These are phyloP conservation scores for Penicillium sp. DNA, from an alignment of 2,329 filamentous ascomycete genomes.

Conservation along the genomic window DNA sequence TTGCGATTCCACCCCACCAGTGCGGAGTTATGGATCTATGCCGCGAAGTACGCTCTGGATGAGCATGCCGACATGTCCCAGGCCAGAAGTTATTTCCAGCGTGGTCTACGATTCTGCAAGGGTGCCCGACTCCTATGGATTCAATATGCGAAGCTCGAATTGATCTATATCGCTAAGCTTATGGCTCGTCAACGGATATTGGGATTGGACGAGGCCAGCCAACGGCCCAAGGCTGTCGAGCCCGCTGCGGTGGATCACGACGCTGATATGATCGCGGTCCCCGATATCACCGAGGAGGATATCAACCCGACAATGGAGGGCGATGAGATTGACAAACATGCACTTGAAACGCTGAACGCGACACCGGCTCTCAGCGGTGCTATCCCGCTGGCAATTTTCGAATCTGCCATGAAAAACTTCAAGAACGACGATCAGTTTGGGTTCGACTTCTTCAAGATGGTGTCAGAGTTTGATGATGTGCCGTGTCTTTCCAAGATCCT, in stretches of 20 bases:
- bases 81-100: conserved; percentile 81
- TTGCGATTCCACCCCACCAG: conserved; percentile 84
- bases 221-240: conserved; percentile 41
- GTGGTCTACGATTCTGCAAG: conserved; percentile 86
- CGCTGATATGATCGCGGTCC: conserved; percentile 59
- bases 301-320: conserved; percentile 57
- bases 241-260: conserved; percentile 45
- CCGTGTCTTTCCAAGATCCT: conserved; percentile 67
- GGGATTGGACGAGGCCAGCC: conserved; percentile 54
- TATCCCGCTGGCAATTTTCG: conserved; percentile 89
- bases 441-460: conserved; percentile 77
- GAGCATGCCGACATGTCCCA: conserved; percentile 82
- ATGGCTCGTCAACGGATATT: conserved; percentile 69
- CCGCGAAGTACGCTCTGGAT: conserved; percentile 77
- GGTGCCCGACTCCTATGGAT: conserved; percentile 74
- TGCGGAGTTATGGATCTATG: conserved; percentile 77
- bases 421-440: conserved; percentile 67
- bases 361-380: conserved; percentile 89
- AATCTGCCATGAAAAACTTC: conserved; percentile 76
- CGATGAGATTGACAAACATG: conserved; percentile 53
- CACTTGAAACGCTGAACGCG: conserved; percentile 63
- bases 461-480: conserved; percentile 67
- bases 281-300: conserved; percentile 62
- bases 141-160: conserved; percentile 87
- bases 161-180: conserved; percentile 86